Conservation (phyloP, 1,284 basidiomycete species). For the Vanrija sp. region DNA sequence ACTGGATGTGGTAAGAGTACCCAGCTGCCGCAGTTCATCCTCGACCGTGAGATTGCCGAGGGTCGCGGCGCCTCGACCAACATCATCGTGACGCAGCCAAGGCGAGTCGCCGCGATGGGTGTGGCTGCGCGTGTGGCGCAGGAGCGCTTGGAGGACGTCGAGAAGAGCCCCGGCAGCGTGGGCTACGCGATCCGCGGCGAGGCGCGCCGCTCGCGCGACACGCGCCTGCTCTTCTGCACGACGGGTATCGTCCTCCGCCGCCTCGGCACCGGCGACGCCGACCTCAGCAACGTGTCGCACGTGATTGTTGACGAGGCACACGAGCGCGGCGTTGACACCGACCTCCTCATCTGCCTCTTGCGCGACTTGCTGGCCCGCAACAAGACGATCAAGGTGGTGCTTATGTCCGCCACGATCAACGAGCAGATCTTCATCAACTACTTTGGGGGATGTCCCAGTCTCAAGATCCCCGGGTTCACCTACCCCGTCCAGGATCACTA, state of each 20-base stretch:
- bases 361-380: slow-evolving; percentile 72
- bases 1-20: slow-evolving; percentile 21
- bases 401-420: slow-evolving; percentile 73
- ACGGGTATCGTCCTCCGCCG: slow-evolving; percentile 85
- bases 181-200: slow-evolving; percentile 93
- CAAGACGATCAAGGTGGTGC: slow-evolving; percentile 59
- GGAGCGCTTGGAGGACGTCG: slow-evolving; percentile 72
- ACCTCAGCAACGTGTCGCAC: slow-evolving; percentile 70
- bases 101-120: slow-evolving; percentile 83
- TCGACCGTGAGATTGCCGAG: slow-evolving; percentile 69
- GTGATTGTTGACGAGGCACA: slow-evolving; percentile 91
- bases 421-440: slow-evolving; percentile 71
- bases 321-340: slow-evolving; percentile 83
- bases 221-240: slow-evolving; percentile 83
- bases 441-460: slow-evolving; percentile 72
- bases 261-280: slow-evolving; percentile 65
- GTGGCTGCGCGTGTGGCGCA: slow-evolving; percentile 82
- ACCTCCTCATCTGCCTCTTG: slow-evolving; percentile 80
- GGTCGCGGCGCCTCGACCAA: slow-evolving; percentile 64
- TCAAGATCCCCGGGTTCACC: slow-evolving; percentile 79
- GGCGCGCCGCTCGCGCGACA: slow-evolving; percentile 61
- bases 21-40: slow-evolving; percentile 78
- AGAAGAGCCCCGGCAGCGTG: slow-evolving; percentile 59
- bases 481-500: slow-evolving; percentile 75
- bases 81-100: slow-evolving; percentile 85